A percentile compares a stretch with the other conserved stretches of the same genome.
These are phyloP conservation scores for Limnanthes douglasii DNA, from an alignment of 345 rosid species.

Conservation along the genomic window DNA sequence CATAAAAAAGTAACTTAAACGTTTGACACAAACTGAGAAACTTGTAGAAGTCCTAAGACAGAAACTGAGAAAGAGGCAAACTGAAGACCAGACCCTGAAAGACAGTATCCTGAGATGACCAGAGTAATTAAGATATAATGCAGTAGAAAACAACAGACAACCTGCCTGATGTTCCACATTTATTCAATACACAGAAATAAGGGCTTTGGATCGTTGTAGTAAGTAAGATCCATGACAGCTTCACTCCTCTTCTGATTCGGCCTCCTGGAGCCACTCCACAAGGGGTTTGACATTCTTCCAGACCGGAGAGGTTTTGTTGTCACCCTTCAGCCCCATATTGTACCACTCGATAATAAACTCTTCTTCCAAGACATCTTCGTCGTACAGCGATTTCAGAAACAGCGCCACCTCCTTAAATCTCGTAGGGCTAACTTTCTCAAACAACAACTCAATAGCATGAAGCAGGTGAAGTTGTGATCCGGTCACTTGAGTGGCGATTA, in stretches of 20 bases:
- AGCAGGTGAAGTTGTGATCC: constrained; percentile 42
- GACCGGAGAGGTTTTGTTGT: constrained; percentile 24
- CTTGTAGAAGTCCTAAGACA: too few species aligned
- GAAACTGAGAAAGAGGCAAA: too few species aligned
- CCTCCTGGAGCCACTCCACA: constrained; percentile 74
- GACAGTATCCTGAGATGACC: too few species aligned
- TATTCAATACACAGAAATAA: too few species aligned
- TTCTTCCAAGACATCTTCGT: constrained; percentile 65
- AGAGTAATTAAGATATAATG: too few species aligned
- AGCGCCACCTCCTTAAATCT: constrained; percentile 52
- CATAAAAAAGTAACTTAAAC: too few species aligned
- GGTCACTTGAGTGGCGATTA: constrained; percentile 29
- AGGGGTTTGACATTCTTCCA: constrained; percentile 72
- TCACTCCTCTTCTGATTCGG: constrained; percentile 77
- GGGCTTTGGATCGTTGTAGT: too few species aligned
- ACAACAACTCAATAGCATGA: constrained; percentile 34
- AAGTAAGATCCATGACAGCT: too few species aligned
- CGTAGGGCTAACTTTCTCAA: constrained; percentile 18
- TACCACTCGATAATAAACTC: constrained; percentile 64
- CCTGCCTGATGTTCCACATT: too few species aligned
- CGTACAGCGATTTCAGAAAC: constrained; percentile 59
- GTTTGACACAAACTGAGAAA: too few species aligned
- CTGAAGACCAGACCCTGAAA: too few species aligned
- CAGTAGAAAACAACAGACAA: too few species aligned
- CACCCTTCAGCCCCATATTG: constrained; percentile 33